A percentile compares a stretch with the other conserved stretches of the same genome.
phyloP scores from a whole-genome alignment of 1,139 yeast species.

The Suhomyces bolitotheri region DNA sequence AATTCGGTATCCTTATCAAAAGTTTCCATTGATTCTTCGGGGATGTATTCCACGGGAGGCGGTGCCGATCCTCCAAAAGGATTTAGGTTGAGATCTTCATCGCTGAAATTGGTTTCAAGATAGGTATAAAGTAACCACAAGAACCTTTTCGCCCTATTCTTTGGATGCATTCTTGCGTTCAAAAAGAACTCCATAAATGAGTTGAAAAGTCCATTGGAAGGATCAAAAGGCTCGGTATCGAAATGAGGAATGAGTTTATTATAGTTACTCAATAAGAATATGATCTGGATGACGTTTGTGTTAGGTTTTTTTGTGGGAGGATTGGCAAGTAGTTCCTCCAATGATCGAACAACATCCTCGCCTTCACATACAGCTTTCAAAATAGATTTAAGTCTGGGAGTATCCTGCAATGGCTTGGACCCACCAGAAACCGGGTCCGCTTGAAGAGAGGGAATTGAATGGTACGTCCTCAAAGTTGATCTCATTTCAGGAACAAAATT shows the following conservation, averaged over 20 bases:
- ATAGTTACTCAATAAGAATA: conserved; percentile 71
- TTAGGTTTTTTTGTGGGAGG: conserved; percentile 46
- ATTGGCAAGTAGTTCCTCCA: conserved; percentile 46
- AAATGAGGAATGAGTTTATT: conserved; percentile 45
- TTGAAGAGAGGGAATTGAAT: conserved; percentile 88
- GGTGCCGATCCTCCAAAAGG: conserved; percentile 62
- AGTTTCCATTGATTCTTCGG: conserved; percentile 36
- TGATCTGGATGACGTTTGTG: conserved; percentile 63
- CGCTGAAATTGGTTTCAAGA: conserved; percentile 66
- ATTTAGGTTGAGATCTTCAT: conserved; percentile 53
- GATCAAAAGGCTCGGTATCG: conserved; percentile 12
- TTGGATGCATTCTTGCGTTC: conserved; percentile 53
- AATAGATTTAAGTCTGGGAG: conserved; percentile 88
- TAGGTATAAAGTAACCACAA: conserved; percentile 84
- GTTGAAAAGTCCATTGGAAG: conserved; percentile 7
- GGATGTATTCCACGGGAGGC: conserved; percentile 49
- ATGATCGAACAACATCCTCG: conserved; percentile 40
- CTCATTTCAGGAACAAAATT: conserved; percentile 97
- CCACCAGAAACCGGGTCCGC: conserved; percentile 53
- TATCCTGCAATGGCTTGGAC: conserved; percentile 85
- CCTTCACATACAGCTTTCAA: conserved; percentile 74
- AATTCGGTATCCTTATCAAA: conserved; percentile 71
- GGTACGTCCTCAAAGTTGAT: conserved; percentile 87
- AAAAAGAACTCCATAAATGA: conserved; percentile 65
- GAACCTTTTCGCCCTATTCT: conserved; percentile 67